These are phyloP conservation scores for Aspergillus unguis DNA, from an alignment of 2,329 filamentous ascomycete species.

Conservation along the genomic window DNA sequence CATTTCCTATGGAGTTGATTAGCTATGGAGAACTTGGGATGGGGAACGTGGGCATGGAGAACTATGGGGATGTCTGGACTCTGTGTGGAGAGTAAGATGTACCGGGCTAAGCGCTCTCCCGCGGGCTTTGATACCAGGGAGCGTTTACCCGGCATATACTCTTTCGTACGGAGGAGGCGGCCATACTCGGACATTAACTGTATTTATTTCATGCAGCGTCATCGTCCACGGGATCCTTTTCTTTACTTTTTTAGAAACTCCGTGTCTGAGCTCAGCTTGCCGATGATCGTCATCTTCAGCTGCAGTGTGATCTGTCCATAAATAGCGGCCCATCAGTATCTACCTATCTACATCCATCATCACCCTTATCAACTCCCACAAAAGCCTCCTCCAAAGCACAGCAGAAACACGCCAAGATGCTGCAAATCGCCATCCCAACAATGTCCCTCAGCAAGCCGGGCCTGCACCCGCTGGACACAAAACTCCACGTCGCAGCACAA, in stretches of 20 bases:
- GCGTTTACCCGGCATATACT: slow-evolving; percentile 8
- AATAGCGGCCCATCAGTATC: no score
- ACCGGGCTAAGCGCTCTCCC: slow-evolving; percentile 4
- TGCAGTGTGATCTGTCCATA: background rate
- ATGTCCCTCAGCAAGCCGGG: slow-evolving; percentile 74
- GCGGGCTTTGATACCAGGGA: background rate
- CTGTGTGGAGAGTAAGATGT: background rate
- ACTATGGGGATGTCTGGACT: background rate
- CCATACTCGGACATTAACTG: no score
- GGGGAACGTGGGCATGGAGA: background rate
- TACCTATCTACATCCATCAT: background rate
- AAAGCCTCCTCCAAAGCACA: background rate
- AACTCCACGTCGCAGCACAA: slow-evolving; percentile 63
- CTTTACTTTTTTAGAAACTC: no score
- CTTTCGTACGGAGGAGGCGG: background rate
- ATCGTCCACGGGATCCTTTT: no score
- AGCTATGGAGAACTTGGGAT: background rate
- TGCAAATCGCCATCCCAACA: slow-evolving; percentile 62
- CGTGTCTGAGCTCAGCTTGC: no score
- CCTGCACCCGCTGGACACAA: slow-evolving; percentile 64
- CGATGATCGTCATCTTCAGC: background rate
- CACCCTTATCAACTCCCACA: background rate
- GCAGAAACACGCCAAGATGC: background rate
- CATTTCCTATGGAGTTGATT: no score
- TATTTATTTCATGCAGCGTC: no score